Evolutionary conservation across 352 stramenopile species (phyloP).

Genomic region (Phytophthora idaei): DNA sequence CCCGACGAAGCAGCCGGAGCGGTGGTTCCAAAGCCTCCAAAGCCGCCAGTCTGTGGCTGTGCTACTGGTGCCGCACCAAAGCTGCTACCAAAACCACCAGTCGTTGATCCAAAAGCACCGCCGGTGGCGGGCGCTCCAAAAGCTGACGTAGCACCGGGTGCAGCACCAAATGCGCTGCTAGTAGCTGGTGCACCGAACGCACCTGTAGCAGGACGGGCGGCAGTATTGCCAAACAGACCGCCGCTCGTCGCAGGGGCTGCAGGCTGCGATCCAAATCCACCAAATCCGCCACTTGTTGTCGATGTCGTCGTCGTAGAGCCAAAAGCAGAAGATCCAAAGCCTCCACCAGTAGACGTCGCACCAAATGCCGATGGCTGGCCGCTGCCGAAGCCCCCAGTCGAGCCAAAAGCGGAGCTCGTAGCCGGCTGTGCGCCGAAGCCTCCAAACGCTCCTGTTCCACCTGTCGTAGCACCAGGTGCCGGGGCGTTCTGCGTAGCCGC

Average conservation of each 20-base stretch:
- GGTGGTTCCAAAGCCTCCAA: constrained; percentile 59
- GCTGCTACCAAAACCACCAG: constrained; percentile 52
- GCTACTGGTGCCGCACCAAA: constrained; percentile 53
- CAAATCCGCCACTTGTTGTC: constrained; percentile 40
- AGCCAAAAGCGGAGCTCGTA: constrained; percentile 51
- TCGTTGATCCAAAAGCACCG: constrained; percentile 47
- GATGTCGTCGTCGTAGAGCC: constrained; percentile 31
- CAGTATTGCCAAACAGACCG: constrained; percentile 45
- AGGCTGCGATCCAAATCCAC: constrained; percentile 59
- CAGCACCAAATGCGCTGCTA: constrained; percentile 50
- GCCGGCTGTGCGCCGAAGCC: constrained; percentile 37
- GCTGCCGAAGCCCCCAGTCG: constrained; percentile 41
- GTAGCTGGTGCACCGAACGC: constrained; percentile 49
- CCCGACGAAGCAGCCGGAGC: constrained; percentile 39
- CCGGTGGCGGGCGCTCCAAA: constrained; percentile 45
- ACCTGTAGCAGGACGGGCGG: constrained; percentile 22
- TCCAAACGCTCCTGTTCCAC: constrained; percentile 51
- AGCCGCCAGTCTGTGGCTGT: constrained; percentile 43
- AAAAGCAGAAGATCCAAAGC: constrained; percentile 46
- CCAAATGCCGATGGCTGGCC: constrained; percentile 46
- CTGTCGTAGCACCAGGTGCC: constrained; percentile 36
- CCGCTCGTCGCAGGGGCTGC: constrained; percentile 35
- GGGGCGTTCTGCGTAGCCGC: constrained; percentile 51
- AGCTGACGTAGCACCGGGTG: constrained; percentile 35
- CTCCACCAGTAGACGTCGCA: constrained; percentile 34